Percentiles rank a stretch among this genome's conserved stretches.
Conservation (phyloP, 192 early-diverging fungal genomes). For the Pecoramyces ruminantium region DNA sequence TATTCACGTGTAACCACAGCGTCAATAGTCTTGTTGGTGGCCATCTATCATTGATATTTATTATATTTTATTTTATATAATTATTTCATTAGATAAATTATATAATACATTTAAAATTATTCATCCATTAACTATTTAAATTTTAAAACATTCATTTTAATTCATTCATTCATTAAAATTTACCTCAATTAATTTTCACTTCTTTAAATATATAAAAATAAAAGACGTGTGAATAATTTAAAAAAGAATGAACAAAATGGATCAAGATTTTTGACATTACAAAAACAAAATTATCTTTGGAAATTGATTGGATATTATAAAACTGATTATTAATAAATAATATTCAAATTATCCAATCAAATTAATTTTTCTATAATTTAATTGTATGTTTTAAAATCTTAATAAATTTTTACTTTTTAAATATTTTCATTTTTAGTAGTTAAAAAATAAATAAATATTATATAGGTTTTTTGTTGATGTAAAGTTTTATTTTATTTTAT, state of each 20-base stretch:
- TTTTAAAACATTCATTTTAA: too few species aligned
- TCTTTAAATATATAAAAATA: not conserved
- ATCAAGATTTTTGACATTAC: not conserved
- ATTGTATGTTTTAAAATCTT: too few species aligned
- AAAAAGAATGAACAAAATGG: not conserved
- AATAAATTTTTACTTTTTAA: too few species aligned
- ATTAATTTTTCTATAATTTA: not conserved
- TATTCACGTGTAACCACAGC: conserved; percentile 37
- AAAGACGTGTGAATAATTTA: not conserved
- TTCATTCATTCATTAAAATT: too few species aligned
- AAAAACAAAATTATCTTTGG: not conserved
- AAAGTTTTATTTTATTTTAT: too few species aligned
- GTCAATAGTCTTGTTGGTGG: not conserved
- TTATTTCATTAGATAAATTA: too few species aligned
- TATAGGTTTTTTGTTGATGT: too few species aligned
- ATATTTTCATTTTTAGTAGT: too few species aligned
- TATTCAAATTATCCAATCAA: not conserved
- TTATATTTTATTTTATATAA: too few species aligned
- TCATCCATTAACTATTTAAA: too few species aligned
- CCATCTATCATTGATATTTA: not conserved
- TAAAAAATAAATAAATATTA: too few species aligned
- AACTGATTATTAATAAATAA: not conserved
- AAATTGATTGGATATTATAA: not conserved
- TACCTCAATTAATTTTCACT: not conserved
- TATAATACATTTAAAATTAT: too few species aligned